phyloP scores from a whole-genome alignment of 139 green algal genomes.

The Picochlorum sp. region DNA sequence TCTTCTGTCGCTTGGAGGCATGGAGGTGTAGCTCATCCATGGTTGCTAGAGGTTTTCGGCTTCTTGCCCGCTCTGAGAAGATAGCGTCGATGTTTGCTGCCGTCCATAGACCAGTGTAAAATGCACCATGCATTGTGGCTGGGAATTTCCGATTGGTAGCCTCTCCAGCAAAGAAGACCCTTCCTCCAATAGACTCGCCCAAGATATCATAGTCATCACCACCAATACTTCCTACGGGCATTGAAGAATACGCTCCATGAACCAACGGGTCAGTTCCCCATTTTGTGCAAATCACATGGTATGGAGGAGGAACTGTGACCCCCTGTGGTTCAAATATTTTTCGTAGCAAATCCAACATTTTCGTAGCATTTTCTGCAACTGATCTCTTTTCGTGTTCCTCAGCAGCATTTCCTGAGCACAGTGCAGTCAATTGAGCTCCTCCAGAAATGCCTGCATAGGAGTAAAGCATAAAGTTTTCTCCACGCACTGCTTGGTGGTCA shows the following conservation, averaged over 20 bases:
- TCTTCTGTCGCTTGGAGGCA: too few relatives aligned
- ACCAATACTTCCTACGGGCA: conserved; percentile 63
- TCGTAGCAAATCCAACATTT: conserved; percentile 69
- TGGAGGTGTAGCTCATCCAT: too few relatives aligned
- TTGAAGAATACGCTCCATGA: conserved; percentile 78
- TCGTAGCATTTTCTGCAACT: conserved; percentile 35
- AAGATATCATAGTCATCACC: conserved; percentile 81
- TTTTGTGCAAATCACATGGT: conserved; percentile 55
- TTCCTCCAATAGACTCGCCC: conserved; percentile 49
- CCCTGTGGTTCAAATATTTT: conserved; percentile 61
- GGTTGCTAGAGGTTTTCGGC: too few relatives aligned
- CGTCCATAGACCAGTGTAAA: conserved; percentile 45
- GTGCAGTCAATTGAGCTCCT: conserved; percentile 64
- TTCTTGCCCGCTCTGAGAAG: neutral
- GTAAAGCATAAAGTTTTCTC: conserved; percentile 93
- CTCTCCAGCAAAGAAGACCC: conserved; percentile 84
- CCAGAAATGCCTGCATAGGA: conserved; percentile 59
- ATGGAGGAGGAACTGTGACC: conserved; percentile 56
- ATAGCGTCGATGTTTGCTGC: conserved; percentile 6
- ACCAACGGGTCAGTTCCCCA: conserved; percentile 78
- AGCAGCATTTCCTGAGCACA: conserved; percentile 67
- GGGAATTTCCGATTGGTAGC: conserved; percentile 83
- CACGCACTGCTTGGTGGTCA: conserved; percentile 33
- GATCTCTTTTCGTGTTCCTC: conserved; percentile 45
- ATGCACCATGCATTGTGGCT: conserved; percentile 97